Base-by-base conservation (phyloP, 176 grass and related monocot species). In the Oryza brachyantha region DNA sequence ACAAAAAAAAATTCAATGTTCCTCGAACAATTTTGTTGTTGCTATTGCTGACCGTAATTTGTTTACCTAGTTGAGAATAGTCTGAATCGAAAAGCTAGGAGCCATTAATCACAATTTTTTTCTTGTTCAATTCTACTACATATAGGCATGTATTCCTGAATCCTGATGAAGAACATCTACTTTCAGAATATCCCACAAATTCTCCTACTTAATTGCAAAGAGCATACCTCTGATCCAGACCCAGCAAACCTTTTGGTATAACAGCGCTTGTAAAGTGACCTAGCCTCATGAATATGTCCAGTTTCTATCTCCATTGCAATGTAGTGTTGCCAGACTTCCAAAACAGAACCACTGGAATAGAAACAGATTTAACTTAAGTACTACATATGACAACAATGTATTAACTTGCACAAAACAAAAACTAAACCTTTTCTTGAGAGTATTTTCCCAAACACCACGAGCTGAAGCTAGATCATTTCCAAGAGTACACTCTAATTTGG, bases 231-330 rank as follows among this genome's bases (percentile, higher is more conserved):
- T 45, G 96, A 99, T 81, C 96, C 96, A 74, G 88, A 93, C 46
- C 92, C 92, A 31, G 77, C 19, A 75, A 99, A 93, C 24, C 76
- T 95, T 82, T 91, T 99, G 79, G 77, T 86, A 79, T 99, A 99
- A 65, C 92, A 99, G 57, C 85, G 93, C 84, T 91, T 94, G 76
- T 99, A 99, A 81, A 99, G 91, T 39, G 88, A 86, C 68, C 96
- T 87, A 52, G 96, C 90, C 64, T 93, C 96, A 69, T 91, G 85
- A 83, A 89, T 69, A 57, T 95, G 77, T 64, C 84, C 96, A 78
- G 85, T 81, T 66, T 82, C 75, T 54, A 89, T 74, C 83, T 95
- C 92, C 96, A 99, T 95, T 73, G 78, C 55, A 70, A 99, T 95
- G 64, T 95, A 99, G 22, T 86, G 86, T 74, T 87, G 78, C 83